Percentiles rank a stretch among this genome's conserved stretches.
These are phyloP conservation scores for Lactifluus subvellereus DNA, from an alignment of 768 basidiomycete species.

Conservation along the genomic window DNA sequence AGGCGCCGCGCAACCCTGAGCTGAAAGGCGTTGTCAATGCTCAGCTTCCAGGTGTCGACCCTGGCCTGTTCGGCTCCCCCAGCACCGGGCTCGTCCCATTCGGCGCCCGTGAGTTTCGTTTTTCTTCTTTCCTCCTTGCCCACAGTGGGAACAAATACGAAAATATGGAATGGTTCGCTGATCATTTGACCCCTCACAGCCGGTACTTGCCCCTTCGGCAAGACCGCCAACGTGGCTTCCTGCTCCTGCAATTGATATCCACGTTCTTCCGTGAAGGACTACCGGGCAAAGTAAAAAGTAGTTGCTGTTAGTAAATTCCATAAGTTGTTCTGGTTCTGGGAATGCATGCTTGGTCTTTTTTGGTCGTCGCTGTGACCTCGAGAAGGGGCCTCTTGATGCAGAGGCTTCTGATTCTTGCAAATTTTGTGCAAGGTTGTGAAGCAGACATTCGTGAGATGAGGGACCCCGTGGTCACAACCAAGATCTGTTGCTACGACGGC, in stretches of 20 bases:
- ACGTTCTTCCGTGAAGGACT: not conserved
- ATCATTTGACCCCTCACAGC: not conserved
- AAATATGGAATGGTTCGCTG: not conserved
- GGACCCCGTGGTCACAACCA: too few species aligned
- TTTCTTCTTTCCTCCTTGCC: not conserved
- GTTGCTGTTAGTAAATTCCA: not conserved
- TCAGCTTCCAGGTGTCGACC: constrained; percentile 50
- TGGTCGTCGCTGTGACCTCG: not conserved
- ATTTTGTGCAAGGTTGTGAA: too few species aligned
- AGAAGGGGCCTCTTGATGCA: not conserved
- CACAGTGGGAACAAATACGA: not conserved
- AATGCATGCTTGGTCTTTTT: not conserved
- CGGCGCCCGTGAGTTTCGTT: constrained; percentile 35
- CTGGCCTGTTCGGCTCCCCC: constrained; percentile 48
- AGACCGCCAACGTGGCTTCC: constrained; percentile 14
- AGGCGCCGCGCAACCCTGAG: constrained; percentile 45
- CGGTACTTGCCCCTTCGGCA: constrained; percentile 21
- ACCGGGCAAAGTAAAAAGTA: not conserved
- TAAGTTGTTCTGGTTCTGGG: not conserved
- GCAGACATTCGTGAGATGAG: too few species aligned
- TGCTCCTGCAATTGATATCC: constrained; percentile 4
- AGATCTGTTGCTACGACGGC: too few species aligned
- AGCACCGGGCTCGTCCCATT: constrained; percentile 43
- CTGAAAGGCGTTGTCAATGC: constrained; percentile 48
- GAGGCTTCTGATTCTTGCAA: not conserved